Conservation (phyloP, 2,329 filamentous ascomycete species). For the Alternaria solani region DNA sequence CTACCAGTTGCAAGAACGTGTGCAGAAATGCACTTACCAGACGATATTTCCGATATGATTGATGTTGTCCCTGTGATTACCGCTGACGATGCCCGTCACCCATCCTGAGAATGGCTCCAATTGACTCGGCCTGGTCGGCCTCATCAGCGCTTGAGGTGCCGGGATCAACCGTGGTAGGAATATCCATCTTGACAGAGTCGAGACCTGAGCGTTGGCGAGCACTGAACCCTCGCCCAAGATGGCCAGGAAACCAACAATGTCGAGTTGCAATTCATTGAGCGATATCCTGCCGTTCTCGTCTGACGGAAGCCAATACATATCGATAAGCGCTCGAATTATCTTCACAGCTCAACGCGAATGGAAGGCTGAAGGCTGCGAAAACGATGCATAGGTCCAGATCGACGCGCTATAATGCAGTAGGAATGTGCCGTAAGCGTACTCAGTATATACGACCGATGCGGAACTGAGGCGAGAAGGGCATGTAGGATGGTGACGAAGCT, state of each 20-base stretch:
- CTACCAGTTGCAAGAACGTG: not conserved
- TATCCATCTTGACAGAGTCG: constrained; percentile 59
- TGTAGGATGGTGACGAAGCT: constrained; percentile 26
- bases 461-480: constrained; percentile 13
- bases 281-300: constrained; percentile 29
- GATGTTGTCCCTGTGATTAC: constrained; percentile 56
- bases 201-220: constrained; percentile 59
- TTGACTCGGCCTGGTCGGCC: constrained; percentile 54
- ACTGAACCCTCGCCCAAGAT: constrained; percentile 62
- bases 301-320: constrained; percentile 49
- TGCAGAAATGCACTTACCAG: constrained; percentile 41
- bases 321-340: constrained; percentile 2
- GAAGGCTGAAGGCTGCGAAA: constrained; percentile 19
- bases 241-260: constrained; percentile 65
- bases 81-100: constrained; percentile 58
- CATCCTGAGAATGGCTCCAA: constrained; percentile 52
- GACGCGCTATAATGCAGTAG: constrained; percentile 7
- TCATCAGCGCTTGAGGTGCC: constrained; percentile 60
- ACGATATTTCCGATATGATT: constrained; percentile 60
- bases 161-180: constrained; percentile 60
- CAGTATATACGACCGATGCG: constrained; percentile 24
- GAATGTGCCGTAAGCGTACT: constrained; percentile 12
- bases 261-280: constrained; percentile 57
- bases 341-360: constrained; percentile 17
- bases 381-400: constrained; percentile 30